Evolutionary conservation across 2,329 filamentous ascomycete species (phyloP), one percentile per base, ranked within the genome.

Genomic region (Aspergillus ochraceus): DNA sequence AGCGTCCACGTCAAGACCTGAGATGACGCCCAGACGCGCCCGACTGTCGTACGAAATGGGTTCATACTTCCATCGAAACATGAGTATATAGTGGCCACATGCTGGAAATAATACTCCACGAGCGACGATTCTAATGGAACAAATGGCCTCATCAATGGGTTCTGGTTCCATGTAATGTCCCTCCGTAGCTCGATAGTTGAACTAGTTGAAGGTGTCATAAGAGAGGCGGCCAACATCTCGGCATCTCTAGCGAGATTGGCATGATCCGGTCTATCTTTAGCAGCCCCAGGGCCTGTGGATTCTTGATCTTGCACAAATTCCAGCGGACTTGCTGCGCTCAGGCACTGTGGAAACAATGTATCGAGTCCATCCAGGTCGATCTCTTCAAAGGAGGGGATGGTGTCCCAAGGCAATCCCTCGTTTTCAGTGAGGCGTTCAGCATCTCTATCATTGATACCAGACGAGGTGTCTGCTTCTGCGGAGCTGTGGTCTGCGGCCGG

Each of bases 1-100:
- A 54, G 6, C 12, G 52, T 54, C n/a, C 22, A 45, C 17, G n/a
- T 42, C 10, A 54, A 24, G 14, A 54, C 22, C 52, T 39, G 30
- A 29, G 52, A 54, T 17, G 32, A 54, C n/a, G 20, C 24, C 52
- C 52, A 54, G 24, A 54, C 29, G 4, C 52, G 36, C n/a, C 30
- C 30, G 26, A 54, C 24, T 22, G 36, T 46, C 10, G 52, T 54
- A 14, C 52, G 52, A 19, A 54, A 54, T 36, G 52, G 52, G 14
- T 54, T 54, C 52, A 54, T 54, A 5, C 19, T 42, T 19, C 52
- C 52, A 14, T 54, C 52, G 6, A 42, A 54, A 12, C 36, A 54
- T 9, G 52, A 54, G 20, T 45, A 54, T 12, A 22, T 39, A 22
- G 30, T 22, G 24, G 52, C 52, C 11, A 54, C 36, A 14, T 32